Base-by-base conservation (phyloP, 116 monocot genomes). In the Posidonia oceanica region DNA sequence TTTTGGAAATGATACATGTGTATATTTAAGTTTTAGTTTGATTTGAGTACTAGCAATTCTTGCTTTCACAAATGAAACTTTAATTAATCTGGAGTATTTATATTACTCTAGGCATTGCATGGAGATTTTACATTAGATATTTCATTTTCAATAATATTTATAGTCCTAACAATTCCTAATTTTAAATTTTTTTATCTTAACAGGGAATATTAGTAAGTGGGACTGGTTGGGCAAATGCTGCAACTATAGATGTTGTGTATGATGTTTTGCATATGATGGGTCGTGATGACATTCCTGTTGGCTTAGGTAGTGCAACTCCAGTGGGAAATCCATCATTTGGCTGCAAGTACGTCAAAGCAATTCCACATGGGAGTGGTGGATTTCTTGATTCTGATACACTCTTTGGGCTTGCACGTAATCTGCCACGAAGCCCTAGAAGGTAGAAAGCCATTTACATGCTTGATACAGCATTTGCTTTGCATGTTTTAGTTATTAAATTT, bases 251-350 rank as follows among this genome's bases (percentile, higher is more conserved):
- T 54, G 59, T 91, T 16, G 66, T 94, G 51, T 94, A 94, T 64
- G 91, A 94, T 75, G 72, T 94, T 39, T 71, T 94, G n/a, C 94
- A 91, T 72, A 94, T 94, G 94, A 91, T 94, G 91, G 94, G 91
- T 29, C 91, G 94, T 23, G 94, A 94, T 62, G 88, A 94, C 69
- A 86, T 94, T 64, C 86, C 86, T 11, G 86, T 94, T 41, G 94
- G 94, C 57, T 75, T 88, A 14, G 91, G 94, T 20, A 80, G 72
- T 66, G 14, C 86, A 54, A 79, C 69, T 72, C 80, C 94, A 53
- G 54, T 84, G 22, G 91, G 79, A 29, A 74, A 73, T 69, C 77
- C 84, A 44, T 74, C 39, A 64, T 79, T 78, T 13, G 71, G 85
- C 22, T 94, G 94, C 77, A 75, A 78, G 20, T 84, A 88, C 74